phyloP scores from a whole-genome alignment of 2,329 filamentous ascomycete species.

The Albifimbria verrucaria region DNA sequence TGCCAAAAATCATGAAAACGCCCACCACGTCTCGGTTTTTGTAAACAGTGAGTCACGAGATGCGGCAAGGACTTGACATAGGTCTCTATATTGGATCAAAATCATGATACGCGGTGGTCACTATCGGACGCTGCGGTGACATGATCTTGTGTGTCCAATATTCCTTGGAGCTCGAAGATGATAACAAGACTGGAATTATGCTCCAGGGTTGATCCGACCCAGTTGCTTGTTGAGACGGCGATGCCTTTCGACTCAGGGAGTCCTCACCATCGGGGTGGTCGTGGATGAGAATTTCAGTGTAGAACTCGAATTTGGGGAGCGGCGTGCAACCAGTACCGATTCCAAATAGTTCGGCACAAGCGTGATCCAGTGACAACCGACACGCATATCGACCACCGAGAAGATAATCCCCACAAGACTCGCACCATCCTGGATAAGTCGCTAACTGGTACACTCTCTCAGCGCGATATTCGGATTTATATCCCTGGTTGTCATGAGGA shows the following conservation, averaged over 20 bases:
- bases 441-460: background rate
- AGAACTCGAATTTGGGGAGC: background rate
- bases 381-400: background rate
- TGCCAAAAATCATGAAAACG: background rate
- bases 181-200: conserved; percentile 1
- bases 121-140: conserved; percentile 1
- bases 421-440: background rate
- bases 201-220: background rate
- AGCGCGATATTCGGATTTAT: background rate
- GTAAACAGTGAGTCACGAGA: background rate
- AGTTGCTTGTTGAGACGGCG: background rate
- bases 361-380: background rate
- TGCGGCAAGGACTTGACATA: background rate
- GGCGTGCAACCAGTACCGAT: background rate
- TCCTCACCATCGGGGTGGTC: conserved; percentile 1
- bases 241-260: background rate
- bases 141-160: conserved; percentile 2
- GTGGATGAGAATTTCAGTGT: background rate
- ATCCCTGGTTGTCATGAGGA: background rate
- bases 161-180: conserved; percentile 1
- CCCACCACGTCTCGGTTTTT: background rate
- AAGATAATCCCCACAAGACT: background rate
- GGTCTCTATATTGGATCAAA: background rate
- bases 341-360: background rate
- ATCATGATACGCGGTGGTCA: background rate